Conservation (phyloP, 208 protist species). For the Angomonas deanei region DNA sequence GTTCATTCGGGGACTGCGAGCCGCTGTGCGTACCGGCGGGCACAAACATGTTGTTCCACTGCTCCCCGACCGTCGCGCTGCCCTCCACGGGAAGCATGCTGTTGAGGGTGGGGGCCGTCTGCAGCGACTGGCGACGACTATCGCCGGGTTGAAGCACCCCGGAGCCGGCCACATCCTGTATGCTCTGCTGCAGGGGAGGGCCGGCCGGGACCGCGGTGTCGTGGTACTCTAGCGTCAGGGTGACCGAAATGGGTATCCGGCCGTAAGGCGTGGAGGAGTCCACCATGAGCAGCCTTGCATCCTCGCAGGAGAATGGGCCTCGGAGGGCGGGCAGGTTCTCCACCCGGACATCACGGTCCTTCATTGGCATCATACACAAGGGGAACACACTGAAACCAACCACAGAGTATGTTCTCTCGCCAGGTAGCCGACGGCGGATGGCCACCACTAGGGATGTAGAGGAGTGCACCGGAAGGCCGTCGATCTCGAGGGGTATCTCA, state of each 20-base stretch:
- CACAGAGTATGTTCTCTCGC: slow-evolving; percentile 35
- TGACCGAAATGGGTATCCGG: slow-evolving; percentile 61
- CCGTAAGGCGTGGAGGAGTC: slow-evolving; percentile 76
- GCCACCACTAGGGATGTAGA: slow-evolving; percentile 80
- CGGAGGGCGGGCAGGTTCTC: slow-evolving; percentile 77
- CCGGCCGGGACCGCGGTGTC: slow-evolving; percentile 24
- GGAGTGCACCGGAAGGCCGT: slow-evolving; percentile 71
- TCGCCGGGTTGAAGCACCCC: no score
- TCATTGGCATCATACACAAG: slow-evolving; percentile 84
- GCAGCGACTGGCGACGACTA: not conserved
- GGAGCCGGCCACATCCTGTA: no score
- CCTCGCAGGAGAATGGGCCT: slow-evolving; percentile 81
- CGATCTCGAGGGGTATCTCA: slow-evolving; percentile 57
- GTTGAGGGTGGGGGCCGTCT: not conserved
- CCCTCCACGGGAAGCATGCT: not conserved
- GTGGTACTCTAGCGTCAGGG: slow-evolving; percentile 73
- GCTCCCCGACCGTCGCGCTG: not conserved
- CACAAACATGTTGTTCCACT: slow-evolving; percentile 3
- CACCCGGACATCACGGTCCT: slow-evolving; percentile 72
- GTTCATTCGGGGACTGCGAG: not conserved
- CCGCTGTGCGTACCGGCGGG: not conserved
- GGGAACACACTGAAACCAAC: slow-evolving; percentile 85
- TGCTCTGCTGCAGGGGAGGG: no score
- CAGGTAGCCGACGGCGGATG: slow-evolving; percentile 50
- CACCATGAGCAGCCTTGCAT: slow-evolving; percentile 79